phyloP scores from a whole-genome alignment of 371 early-diverging fungal species.

The Mortierella sp. region DNA sequence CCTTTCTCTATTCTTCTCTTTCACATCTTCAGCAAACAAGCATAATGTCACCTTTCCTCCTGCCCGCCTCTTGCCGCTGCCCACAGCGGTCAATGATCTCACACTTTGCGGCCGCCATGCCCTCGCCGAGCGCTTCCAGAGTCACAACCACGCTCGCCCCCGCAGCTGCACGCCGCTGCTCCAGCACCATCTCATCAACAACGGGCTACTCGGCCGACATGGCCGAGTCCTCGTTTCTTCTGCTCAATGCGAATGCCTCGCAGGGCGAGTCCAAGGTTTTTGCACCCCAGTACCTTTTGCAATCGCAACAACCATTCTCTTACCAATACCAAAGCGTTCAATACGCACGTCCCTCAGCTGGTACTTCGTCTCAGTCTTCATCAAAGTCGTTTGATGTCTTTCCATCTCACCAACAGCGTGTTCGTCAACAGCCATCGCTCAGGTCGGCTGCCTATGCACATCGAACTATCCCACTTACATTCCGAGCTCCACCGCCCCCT shows the following conservation, averaged over 20 bases:
- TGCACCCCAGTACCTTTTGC: slow-evolving; percentile 41
- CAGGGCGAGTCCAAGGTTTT: slow-evolving; percentile 28
- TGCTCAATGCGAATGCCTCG: slow-evolving; percentile 21
- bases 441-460: slow-evolving; percentile 28
- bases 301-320: slow-evolving; percentile 17
- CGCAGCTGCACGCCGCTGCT: neutral
- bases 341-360: slow-evolving; percentile 24
- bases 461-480: slow-evolving; percentile 29
- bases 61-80: slow-evolving; percentile 23
- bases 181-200: too few relatives aligned
- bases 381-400: slow-evolving; percentile 7
- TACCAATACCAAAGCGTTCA: slow-evolving; percentile 26
- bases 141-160: neutral
- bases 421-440: slow-evolving; percentile 20
- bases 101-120: too few relatives aligned
- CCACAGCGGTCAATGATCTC: slow-evolving; percentile 49
- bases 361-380: neutral
- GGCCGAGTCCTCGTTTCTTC: slow-evolving; percentile 2
- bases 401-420: slow-evolving; percentile 32
- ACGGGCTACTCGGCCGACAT: too few relatives aligned
- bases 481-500: slow-evolving; percentile 19
- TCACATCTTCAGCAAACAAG: neutral
- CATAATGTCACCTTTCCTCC: neutral
- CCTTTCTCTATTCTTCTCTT: neutral
- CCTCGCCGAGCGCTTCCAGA: neutral